phyloP scores from a whole-genome alignment of 495 filamentous ascomycete genomes.

The Pseudevernia furfuracea region DNA sequence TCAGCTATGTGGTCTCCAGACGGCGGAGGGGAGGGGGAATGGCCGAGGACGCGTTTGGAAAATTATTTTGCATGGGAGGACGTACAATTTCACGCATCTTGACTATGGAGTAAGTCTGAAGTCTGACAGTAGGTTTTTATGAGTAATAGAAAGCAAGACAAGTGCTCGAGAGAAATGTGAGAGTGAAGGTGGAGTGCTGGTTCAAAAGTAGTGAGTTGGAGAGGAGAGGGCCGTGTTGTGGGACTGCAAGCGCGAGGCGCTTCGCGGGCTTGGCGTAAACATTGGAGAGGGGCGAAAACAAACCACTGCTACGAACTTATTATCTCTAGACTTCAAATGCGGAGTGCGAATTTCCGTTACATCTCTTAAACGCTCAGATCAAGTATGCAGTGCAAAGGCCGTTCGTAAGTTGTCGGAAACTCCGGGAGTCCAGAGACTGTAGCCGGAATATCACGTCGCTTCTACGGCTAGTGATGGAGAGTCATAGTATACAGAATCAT shows the following conservation, averaged over 20 bases:
- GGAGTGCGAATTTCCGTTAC: too few relatives aligned
- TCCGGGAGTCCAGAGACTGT: not conserved
- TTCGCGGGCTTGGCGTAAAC: constrained; percentile 23
- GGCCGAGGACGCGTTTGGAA: constrained; percentile 29
- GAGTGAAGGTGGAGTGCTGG: constrained; percentile 1
- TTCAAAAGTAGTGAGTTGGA: constrained; percentile 5
- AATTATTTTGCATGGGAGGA: constrained; percentile 29
- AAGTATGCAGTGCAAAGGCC: not conserved
- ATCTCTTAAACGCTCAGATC: not conserved
- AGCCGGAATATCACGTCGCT: not conserved
- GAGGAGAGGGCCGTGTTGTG: constrained; percentile 19
- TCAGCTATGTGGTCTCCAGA: constrained; percentile 29
- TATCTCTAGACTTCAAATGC: too few relatives aligned
- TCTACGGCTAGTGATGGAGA: too few relatives aligned
- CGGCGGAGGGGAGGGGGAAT: constrained; percentile 30
- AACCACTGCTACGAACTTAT: not conserved
- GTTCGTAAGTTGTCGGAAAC: not conserved
- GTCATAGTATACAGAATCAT: not conserved
- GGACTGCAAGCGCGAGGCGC: constrained; percentile 15
- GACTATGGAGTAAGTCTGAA: constrained; percentile 24
- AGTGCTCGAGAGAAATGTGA: not conserved
- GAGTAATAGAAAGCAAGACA: constrained; percentile 1
- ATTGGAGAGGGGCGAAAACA: constrained; percentile 8
- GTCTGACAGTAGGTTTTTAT: not conserved
- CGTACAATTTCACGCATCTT: constrained; percentile 94